phyloP scores from a whole-genome alignment of 345 rosid genomes.

The Diplotaxis tenuifolia region DNA sequence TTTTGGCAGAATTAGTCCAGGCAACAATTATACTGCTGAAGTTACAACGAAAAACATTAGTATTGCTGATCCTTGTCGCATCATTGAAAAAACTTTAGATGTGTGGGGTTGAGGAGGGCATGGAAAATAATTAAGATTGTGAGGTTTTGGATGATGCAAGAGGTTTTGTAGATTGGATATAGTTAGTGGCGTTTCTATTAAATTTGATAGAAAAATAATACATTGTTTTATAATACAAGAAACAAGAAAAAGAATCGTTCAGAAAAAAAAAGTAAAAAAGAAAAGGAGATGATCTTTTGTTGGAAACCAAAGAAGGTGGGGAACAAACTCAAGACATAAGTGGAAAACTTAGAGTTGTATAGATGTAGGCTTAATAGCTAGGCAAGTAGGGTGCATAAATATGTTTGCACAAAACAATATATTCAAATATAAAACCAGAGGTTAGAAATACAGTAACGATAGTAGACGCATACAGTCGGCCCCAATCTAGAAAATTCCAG shows the following conservation, averaged over 20 bases:
- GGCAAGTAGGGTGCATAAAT: slow-evolving; percentile 28
- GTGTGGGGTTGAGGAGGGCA: slow-evolving; percentile 20
- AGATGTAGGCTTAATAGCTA: slow-evolving; percentile 34
- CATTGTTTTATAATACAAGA: slow-evolving; percentile 18
- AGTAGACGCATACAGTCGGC: slow-evolving; percentile 15
- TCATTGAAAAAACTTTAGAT: slow-evolving; percentile 25
- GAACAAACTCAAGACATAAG: slow-evolving; percentile 43
- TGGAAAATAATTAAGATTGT: slow-evolving; percentile 15
- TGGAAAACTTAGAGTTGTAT: slow-evolving; percentile 44
- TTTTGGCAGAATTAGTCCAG: not conserved
- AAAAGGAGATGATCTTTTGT: slow-evolving; percentile 33
- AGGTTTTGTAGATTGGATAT: slow-evolving; percentile 20
- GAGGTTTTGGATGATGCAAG: slow-evolving; percentile 34
- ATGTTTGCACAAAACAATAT: slow-evolving; percentile 20
- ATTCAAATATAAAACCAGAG: slow-evolving; percentile 18
- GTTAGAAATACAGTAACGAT: slow-evolving; percentile 26
- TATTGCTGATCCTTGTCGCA: slow-evolving; percentile 32
- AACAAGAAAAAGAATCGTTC: not conserved
- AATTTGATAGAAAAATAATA: slow-evolving; percentile 17
- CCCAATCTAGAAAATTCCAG: slow-evolving; percentile 22
- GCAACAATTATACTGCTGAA: not conserved
- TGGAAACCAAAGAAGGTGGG: slow-evolving; percentile 47
- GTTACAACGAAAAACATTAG: slow-evolving; percentile 10
- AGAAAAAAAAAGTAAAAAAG: not conserved
- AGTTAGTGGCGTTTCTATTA: slow-evolving; percentile 30